Evolutionary conservation across 176 grass and related monocot species (phyloP).

Genomic region (Zoysia japonica): DNA sequence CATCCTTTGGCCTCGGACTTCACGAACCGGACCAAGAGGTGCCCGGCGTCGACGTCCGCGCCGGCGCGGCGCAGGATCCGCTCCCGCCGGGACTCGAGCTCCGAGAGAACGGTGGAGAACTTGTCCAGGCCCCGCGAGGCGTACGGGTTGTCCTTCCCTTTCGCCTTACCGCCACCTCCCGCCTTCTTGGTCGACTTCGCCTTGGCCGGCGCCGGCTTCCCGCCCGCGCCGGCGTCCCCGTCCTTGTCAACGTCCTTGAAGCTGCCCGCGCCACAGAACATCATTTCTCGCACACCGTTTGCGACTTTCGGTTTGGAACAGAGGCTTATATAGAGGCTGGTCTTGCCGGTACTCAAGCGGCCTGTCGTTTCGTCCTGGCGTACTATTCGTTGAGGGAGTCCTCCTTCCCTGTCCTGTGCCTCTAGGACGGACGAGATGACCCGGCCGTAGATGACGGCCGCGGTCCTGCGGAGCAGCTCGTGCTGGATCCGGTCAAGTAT

Average conservation of each 20-base stretch:
- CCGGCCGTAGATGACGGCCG: slow-evolving; percentile 13
- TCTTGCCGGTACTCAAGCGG: not conserved
- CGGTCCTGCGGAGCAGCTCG: not conserved
- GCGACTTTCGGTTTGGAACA: not conserved
- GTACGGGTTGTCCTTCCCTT: slow-evolving; percentile 66
- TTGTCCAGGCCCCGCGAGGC: slow-evolving; percentile 84
- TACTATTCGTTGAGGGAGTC: not conserved
- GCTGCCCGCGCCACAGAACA: slow-evolving; percentile 54
- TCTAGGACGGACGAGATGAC: not conserved
- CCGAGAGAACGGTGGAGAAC: slow-evolving; percentile 76
- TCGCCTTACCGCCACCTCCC: not conserved
- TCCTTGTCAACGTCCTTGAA: slow-evolving; percentile 60
- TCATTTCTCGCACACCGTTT: slow-evolving; percentile 43
- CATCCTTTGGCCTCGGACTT: slow-evolving; percentile 61
- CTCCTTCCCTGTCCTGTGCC: not conserved
- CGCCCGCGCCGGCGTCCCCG: not conserved
- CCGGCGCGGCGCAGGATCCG: slow-evolving; percentile 62
- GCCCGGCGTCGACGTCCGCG: slow-evolving; percentile 34
- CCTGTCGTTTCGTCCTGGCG: not conserved
- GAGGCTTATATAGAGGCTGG: slow-evolving; percentile 17
- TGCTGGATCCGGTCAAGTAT: slow-evolving; percentile 36
- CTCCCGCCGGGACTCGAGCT: slow-evolving; percentile 73
- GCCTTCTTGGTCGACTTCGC: not conserved
- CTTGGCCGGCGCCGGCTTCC: slow-evolving; percentile 1
- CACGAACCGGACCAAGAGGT: slow-evolving; percentile 68